Percentiles rank a stretch among this genome's conserved stretches.
Conservation (phyloP, 176 grass and related monocot species). For the Hordeum vulgare region DNA sequence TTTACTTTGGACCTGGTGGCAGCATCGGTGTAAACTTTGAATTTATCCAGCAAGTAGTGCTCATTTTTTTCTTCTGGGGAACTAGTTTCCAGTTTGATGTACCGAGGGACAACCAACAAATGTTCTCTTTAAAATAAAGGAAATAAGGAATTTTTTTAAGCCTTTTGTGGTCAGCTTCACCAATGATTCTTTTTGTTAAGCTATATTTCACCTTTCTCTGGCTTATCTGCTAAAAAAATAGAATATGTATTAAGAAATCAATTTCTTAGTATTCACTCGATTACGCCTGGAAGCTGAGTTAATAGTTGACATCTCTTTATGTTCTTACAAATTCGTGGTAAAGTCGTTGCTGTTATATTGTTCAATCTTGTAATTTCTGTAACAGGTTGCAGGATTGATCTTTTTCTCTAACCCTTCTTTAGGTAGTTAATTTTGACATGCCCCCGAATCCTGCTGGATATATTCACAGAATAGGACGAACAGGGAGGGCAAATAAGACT, state of each 20-base stretch:
- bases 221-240: background rate
- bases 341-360: background rate
- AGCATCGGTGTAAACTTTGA: background rate
- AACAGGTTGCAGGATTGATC: conserved; percentile 12
- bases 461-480: conserved; percentile 89
- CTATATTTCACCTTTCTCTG: background rate
- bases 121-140: conserved; percentile 5
- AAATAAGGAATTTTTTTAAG: background rate
- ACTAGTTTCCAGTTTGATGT: background rate
- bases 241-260: background rate
- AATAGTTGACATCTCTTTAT: background rate
- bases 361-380: background rate
- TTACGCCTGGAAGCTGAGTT: background rate
- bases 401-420: conserved; percentile 24
- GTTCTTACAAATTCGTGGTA: background rate
- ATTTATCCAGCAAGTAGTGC: background rate
- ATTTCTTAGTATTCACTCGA: background rate
- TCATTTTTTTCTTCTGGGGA: background rate
- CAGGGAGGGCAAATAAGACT: conserved; percentile 77
- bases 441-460: conserved; percentile 67
- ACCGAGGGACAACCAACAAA: background rate
- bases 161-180: background rate
- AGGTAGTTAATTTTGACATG: conserved; percentile 99
- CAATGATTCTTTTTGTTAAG: background rate
- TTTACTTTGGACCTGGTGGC: background rate